Percentiles rank a stretch among this genome's conserved stretches.
Conservation (phyloP, 1,139 yeast genomes). For the Diutina pseudorugosa region DNA sequence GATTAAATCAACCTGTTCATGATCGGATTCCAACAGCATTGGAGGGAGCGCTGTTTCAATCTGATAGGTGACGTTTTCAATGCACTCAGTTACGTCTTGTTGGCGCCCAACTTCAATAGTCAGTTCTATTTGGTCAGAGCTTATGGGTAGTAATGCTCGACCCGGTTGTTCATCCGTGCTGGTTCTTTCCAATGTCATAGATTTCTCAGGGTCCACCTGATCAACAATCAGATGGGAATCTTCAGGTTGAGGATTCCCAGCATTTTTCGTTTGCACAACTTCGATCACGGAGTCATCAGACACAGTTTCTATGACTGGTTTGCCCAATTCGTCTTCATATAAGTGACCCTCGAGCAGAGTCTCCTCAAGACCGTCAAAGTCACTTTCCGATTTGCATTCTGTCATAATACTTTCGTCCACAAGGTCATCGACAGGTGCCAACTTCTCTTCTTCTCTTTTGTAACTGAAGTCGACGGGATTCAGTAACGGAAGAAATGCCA, state of each 20-base stretch:
- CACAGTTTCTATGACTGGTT: neutral
- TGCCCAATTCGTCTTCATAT: neutral
- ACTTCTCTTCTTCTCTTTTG: neutral
- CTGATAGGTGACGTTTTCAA: slow-evolving; percentile 88
- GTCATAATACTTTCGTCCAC: neutral
- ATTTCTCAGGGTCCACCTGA: neutral
- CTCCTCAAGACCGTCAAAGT: neutral
- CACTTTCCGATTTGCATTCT: neutral
- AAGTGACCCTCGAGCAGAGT: neutral
- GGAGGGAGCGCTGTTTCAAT: slow-evolving; percentile 85
- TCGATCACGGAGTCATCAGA: neutral
- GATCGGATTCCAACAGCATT: slow-evolving; percentile 47
- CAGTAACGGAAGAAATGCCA: slow-evolving; percentile 73
- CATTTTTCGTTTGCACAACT: neutral
- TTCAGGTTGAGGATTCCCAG: too few species aligned
- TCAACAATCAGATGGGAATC: neutral
- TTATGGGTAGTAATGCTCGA: slow-evolving; percentile 26
- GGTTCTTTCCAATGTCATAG: neutral
- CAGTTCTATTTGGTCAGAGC: slow-evolving; percentile 54
- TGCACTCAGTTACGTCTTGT: slow-evolving; percentile 96
- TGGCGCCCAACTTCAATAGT: slow-evolving; percentile 80
- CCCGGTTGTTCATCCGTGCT: slow-evolving; percentile 7
- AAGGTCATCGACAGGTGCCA: neutral
- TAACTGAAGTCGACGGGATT: slow-evolving; percentile 47
- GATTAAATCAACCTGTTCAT: slow-evolving; percentile 72